Conservation (phyloP, 2,329 filamentous ascomycete species). For the Exophiala sideris region DNA sequence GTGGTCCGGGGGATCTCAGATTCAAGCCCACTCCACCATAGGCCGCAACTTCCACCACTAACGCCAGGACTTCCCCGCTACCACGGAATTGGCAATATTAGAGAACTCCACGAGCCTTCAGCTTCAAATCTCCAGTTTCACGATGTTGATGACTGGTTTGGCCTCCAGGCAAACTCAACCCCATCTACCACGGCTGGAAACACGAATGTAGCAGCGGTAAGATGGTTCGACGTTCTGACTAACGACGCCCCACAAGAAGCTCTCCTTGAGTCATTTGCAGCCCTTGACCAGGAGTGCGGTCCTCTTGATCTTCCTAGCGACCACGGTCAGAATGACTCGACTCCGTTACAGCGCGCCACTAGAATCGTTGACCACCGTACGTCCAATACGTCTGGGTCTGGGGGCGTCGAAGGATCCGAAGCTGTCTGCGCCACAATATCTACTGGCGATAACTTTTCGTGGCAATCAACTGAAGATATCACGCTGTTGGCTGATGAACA, state of each 20-base stretch:
- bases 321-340: background rate
- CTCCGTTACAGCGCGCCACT: background rate
- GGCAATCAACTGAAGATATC: background rate
- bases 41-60: background rate
- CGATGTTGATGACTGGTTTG: background rate
- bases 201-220: background rate
- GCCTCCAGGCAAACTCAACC: background rate
- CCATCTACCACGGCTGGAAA: background rate
- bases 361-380: background rate
- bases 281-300: background rate
- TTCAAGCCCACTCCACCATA: background rate
- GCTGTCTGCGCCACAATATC: background rate
- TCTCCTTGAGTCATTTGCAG: background rate
- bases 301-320: background rate
- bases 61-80: background rate
- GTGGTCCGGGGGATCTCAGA: background rate
- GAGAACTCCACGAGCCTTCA: background rate
- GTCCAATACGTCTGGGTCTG: background rate
- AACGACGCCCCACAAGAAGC: background rate
- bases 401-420: background rate
- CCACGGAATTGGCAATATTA: background rate
- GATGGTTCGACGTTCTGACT: slow-evolving; percentile 1
- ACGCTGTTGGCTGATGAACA: background rate
- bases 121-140: background rate
- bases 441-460: background rate